Base-by-base conservation (phyloP, 192 early-diverging fungal species). In the Mortierella claussenii region DNA sequence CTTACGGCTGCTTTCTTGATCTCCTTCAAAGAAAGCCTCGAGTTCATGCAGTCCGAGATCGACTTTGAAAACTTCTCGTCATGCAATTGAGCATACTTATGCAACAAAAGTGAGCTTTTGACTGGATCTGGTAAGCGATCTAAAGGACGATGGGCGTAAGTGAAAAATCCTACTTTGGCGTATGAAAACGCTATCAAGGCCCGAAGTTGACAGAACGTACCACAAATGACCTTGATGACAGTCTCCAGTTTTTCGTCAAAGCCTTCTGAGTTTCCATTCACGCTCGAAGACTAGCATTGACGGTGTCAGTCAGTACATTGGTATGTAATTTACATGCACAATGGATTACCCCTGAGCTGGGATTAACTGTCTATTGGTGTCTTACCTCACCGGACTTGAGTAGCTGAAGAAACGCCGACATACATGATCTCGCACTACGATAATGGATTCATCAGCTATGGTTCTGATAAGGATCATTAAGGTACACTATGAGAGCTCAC, bases 41-140 rank as follows among this genome's bases (percentile, higher is more conserved):
- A 87, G 60, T 90, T 83, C 92, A 95, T 94, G 7, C 89, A 85
- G 27, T 82, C 81, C n/a, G 85, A 80, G 44, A 97, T 78, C 0
- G 90, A 80, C 71, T 86, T 81, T 57, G 91, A 90, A n/a, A 92
- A 59, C 2, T 86, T 69, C 13, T 74, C 62, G 56, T 96, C 92
- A 62, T 89, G 89, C 10, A 90, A 61, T 23, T 85, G 85, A 7
- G 87, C 85, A 55, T 95, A 92, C 68, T 91, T 90, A n/a, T 83
- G 78, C 15, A 97, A 79, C 30, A 86, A 68, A n/a, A 71, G 62
- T 30, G 81, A 81, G 18, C 89, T 80, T 36, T 90, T 91, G 53
- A 79, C 70, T 10, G 85, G 81, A 32, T 97, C 94, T 0, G 94
- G 90, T 30, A 91, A 49, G 49, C 78, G 79, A 26, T 74, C 85